Percentiles rank a stretch among this genome's conserved stretches.
Evolutionary conservation across 345 rosid genomes (phyloP).

Genomic region (Boechera retrofracta): DNA sequence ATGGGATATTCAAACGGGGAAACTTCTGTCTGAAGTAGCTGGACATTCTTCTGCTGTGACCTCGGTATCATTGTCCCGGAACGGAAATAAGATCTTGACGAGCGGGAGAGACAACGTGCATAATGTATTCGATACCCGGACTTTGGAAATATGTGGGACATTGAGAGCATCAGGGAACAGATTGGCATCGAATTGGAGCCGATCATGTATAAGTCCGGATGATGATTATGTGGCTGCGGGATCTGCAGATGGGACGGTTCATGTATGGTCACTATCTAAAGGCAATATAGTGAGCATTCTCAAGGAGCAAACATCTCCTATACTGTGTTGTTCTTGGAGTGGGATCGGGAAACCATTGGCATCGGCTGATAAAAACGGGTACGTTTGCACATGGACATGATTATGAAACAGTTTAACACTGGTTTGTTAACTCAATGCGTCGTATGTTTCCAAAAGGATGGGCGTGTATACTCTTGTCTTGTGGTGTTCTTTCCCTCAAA

Average conservation of each 20-base stretch:
- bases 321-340: constrained; percentile 93
- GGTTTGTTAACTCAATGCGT: constrained; percentile 26
- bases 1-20: constrained; percentile 94
- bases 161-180: constrained; percentile 81
- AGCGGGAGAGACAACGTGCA: constrained; percentile 96
- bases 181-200: constrained; percentile 93
- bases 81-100: constrained; percentile 72
- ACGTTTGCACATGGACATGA: constrained; percentile 83
- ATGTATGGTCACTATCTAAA: constrained; percentile 81
- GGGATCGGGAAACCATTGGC: constrained; percentile 91
- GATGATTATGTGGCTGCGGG: constrained; percentile 90
- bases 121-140: constrained; percentile 80
- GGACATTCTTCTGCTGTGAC: constrained; percentile 89
- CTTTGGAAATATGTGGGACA: constrained; percentile 84
- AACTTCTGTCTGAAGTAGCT: constrained; percentile 81
- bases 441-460: constrained; percentile 7
- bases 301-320: constrained; percentile 82
- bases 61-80: constrained; percentile 71
- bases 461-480: constrained; percentile 7
- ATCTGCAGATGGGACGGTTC: constrained; percentile 81
- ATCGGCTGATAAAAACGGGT: constrained; percentile 84
- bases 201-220: constrained; percentile 92
- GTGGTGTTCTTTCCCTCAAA: constrained; percentile 1
- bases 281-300: constrained; percentile 72
- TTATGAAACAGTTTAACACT: constrained; percentile 20